These are phyloP conservation scores for Pythium grandisporangium DNA, from an alignment of 352 stramenopile species.

Conservation along the genomic window DNA sequence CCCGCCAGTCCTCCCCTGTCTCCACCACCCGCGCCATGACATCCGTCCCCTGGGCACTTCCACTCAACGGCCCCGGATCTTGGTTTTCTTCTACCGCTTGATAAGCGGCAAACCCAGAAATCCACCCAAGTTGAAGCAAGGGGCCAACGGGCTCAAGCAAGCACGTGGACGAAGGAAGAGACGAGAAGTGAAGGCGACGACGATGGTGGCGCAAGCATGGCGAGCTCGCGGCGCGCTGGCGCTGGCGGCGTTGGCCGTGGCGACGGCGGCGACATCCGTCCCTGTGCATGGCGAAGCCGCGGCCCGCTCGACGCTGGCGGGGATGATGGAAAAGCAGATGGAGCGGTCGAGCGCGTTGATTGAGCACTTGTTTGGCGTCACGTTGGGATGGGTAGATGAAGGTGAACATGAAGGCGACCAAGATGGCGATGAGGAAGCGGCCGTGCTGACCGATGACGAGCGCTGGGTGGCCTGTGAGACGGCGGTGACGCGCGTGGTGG, in stretches of 20 bases:
- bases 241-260: not conserved
- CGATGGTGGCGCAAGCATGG: too few relatives aligned
- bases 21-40: too few relatives aligned
- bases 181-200: too few relatives aligned
- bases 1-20: too few relatives aligned
- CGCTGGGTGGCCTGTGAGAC: constrained; percentile 34
- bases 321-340: constrained; percentile 23
- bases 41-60: constrained; percentile 13
- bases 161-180: constrained; percentile 7
- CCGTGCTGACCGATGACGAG: constrained; percentile 5
- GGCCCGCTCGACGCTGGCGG: too few relatives aligned
- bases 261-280: not conserved
- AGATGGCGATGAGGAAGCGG: not conserved
- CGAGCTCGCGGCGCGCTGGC: constrained; percentile 3
- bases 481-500: constrained; percentile 28
- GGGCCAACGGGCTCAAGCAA: not conserved
- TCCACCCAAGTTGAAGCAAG: not conserved
- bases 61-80: too few relatives aligned
- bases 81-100: too few relatives aligned
- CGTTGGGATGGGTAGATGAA: constrained; percentile 2
- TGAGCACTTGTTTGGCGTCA: constrained; percentile 23
- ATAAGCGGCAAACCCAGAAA: constrained; percentile 1
- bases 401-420: not conserved
- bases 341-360: constrained; percentile 25
- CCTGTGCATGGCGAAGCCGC: too few relatives aligned